phyloP scores from a whole-genome alignment of 1,284 basidiomycete genomes.

The Chalciporus piperatoides region DNA sequence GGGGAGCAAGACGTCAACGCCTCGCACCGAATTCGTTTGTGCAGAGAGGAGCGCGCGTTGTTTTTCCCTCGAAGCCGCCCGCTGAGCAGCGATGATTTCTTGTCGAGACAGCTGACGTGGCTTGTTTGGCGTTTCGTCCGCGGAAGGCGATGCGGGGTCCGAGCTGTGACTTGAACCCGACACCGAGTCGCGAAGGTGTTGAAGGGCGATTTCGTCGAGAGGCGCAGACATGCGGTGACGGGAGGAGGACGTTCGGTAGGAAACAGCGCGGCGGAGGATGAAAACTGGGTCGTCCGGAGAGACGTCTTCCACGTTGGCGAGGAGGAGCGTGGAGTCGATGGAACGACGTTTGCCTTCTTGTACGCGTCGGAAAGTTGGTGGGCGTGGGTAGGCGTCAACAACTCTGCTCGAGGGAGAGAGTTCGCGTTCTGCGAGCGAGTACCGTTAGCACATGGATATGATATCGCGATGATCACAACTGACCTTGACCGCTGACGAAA shows the following conservation, averaged over 20 bases:
- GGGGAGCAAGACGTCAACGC: constrained; percentile 82
- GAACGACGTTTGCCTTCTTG: constrained; percentile 80
- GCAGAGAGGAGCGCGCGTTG: constrained; percentile 85
- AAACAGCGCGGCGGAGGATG: constrained; percentile 74
- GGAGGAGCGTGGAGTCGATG: constrained; percentile 71
- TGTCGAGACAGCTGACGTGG: constrained; percentile 61
- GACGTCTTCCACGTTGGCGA: constrained; percentile 74
- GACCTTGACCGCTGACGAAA: constrained; percentile 61
- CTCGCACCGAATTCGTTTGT: constrained; percentile 78
- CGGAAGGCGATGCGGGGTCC: constrained; percentile 32
- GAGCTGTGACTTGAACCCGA: constrained; percentile 45
- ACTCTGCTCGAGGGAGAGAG: constrained; percentile 75
- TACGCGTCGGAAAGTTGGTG: constrained; percentile 66
- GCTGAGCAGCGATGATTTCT: constrained; percentile 91
- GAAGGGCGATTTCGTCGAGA: constrained; percentile 72
- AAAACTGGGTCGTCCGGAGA: constrained; percentile 83
- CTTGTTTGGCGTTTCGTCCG: constrained; percentile 26
- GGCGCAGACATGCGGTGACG: constrained; percentile 66
- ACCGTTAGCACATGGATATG: constrained; percentile 10
- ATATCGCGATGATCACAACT: constrained; percentile 19
- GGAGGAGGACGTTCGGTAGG: constrained; percentile 65
- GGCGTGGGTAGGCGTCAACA: constrained; percentile 79
- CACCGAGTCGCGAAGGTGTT: constrained; percentile 64
- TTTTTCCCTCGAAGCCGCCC: constrained; percentile 78
- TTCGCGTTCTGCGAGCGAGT: constrained; percentile 57